Percentiles rank a stretch among this genome's conserved stretches.
Evolutionary conservation across 805 yeast genomes (phyloP).

Genomic region (Kodamaea laetipori): DNA sequence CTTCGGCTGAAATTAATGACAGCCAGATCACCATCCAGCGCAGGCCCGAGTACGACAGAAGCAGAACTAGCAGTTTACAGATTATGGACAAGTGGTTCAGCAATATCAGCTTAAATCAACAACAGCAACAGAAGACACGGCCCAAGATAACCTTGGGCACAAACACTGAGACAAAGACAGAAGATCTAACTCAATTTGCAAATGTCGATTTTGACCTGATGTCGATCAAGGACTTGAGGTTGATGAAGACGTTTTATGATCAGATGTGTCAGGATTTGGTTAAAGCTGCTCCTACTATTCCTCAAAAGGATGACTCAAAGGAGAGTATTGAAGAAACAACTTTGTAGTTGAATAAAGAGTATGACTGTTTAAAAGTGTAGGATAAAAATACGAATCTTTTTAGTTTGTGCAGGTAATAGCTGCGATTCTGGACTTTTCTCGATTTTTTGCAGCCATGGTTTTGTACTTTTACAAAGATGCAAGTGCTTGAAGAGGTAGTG

Average conservation of each 20-base stretch:
- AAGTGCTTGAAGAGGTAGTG: too few relatives aligned
- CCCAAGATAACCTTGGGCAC: constrained; percentile 9
- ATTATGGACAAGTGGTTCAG: constrained; percentile 48
- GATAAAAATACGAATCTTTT: too few relatives aligned
- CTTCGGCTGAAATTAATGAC: constrained; percentile 18
- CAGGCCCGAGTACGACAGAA: constrained; percentile 30
- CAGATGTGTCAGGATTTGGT: constrained; percentile 30
- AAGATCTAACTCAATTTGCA: constrained; percentile 36
- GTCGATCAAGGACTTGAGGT: constrained; percentile 36
- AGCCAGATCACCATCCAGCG: constrained; percentile 14
- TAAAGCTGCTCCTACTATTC: constrained; percentile 1
- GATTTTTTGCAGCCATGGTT: too few relatives aligned
- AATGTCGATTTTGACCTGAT: constrained; percentile 38
- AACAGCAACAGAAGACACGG: constrained; percentile 11
- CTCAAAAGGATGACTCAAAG: not conserved
- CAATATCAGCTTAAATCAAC: constrained; percentile 24
- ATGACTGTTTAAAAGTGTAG: too few relatives aligned
- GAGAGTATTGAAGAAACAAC: not conserved
- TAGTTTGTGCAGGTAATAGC: too few relatives aligned
- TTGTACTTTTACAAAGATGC: too few relatives aligned
- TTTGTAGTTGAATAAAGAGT: not conserved
- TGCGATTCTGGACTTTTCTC: too few relatives aligned
- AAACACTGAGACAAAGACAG: constrained; percentile 7
- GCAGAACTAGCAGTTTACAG: constrained; percentile 42
- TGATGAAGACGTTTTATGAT: constrained; percentile 38